Evolutionary conservation across 73 alveolate species (phyloP).

Genomic region (Blepharisma japonicum): DNA sequence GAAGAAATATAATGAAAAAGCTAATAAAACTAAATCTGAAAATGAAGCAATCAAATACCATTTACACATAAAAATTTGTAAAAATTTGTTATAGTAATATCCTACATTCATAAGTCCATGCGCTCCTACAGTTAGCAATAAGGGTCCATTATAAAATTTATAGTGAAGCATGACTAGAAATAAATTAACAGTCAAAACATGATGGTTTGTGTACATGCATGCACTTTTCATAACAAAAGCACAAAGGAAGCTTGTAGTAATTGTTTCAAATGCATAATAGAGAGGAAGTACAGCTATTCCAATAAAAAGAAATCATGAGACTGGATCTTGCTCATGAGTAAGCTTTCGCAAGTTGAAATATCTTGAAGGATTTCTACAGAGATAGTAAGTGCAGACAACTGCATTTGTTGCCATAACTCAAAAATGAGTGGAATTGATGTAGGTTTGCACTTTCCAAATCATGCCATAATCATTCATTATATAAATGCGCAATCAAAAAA

Average conservation of each 20-base stretch:
- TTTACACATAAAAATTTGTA: not conserved
- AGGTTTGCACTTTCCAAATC: too few species aligned
- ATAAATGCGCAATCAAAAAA: too few species aligned
- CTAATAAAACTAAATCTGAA: not conserved
- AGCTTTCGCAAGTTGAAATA: not conserved
- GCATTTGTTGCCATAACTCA: not conserved
- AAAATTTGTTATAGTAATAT: not conserved
- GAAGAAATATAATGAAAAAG: not conserved
- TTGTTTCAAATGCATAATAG: not conserved
- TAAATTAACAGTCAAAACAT: slow-evolving; percentile 1
- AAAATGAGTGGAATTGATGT: too few species aligned
- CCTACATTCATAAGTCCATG: slow-evolving; percentile 29
- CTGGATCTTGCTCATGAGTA: not conserved
- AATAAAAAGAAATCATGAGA: not conserved
- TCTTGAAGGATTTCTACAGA: not conserved
- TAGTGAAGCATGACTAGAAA: not conserved
- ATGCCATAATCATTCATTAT: too few species aligned
- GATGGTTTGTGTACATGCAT: slow-evolving; percentile 23
- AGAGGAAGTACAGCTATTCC: slow-evolving; percentile 7
- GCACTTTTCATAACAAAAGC: not conserved
- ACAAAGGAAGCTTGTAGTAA: not conserved
- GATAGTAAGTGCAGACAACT: not conserved
- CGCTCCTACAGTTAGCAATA: not conserved
- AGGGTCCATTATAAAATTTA: not conserved
- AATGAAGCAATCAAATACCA: not conserved